Evolutionary conservation across 23 red algal genomes (phyloP), one percentile per base, ranked within the genome.

Genomic region (Gracilaria vermiculophylla): DNA sequence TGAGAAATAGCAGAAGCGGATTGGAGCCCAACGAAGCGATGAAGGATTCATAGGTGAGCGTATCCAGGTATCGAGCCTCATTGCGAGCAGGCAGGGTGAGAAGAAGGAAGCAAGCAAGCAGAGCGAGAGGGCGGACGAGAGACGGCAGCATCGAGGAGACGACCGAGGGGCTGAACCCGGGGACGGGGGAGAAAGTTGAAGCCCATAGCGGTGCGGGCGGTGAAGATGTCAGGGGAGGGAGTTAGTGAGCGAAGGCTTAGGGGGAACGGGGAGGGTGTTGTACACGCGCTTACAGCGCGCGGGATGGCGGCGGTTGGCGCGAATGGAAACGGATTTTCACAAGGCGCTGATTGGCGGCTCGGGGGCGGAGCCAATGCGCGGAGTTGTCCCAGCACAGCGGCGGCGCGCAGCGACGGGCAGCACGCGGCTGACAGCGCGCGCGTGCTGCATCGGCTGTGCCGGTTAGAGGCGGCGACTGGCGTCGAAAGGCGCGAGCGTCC

Each of bases 1-100:
- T 85, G n/a, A 85, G 28, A 29, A 85, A 69, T 3, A 85, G 64
- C 60, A 85, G 39, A 7, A 66, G 43, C 35, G 81, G 62, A 28
- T 62, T 17, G 53, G 58, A 53, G 3, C 39, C 37, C 39, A 85
- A 29, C 11, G 61, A 12, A 16, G 60, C 43, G 24, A 35, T 40
- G 81, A 85, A 53, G 21, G 33, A 40, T 17, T 65, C 58, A 29
- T 85, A 85, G 25, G 58, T 50, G 9, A 66, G 39, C n/a, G 41
- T 12, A 23, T 85, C 81, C 2, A 62, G 9, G 32, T 62, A 82
- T 12, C 32, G 74, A 7, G 74, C 74, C 29, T 53, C 1, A 41
- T 32, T 57, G 58, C 27, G 29, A 35, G 7, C 58, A 39, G 25
- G 19, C 12, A 39, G 20, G 40, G 33, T 8, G 47, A 78, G 47